phyloP scores from a whole-genome alignment of 768 basidiomycete species.

The Tulasnella sp. region DNA sequence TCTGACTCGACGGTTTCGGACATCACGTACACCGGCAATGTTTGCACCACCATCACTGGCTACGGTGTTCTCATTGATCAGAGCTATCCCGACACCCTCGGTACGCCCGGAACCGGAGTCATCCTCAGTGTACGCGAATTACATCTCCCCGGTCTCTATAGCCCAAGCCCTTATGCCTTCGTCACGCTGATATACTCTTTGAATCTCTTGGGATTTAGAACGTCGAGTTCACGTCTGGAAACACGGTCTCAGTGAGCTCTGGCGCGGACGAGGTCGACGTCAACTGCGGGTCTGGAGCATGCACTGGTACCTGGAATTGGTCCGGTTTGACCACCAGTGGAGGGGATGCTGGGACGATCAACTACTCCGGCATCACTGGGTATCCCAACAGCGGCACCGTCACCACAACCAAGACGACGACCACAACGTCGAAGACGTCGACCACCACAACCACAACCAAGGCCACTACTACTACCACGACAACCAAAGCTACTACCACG shows the following conservation, averaged over 20 bases:
- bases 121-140: constrained; percentile 37
- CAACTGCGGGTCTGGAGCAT: constrained; percentile 44
- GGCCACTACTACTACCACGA: no score
- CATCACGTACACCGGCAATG: constrained; percentile 31
- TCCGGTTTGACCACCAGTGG: constrained; percentile 35
- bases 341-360: constrained; percentile 31
- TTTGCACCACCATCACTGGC: constrained; percentile 34
- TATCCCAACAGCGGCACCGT: constrained; percentile 15
- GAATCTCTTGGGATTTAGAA: not conserved
- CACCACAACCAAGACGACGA: not conserved
- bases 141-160: not conserved
- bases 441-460: no score
- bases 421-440: no score
- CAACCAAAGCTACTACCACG: no score
- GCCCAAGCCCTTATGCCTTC: not conserved
- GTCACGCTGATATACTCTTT: not conserved
- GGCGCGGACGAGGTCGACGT: constrained; percentile 39
- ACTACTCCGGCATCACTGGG: constrained; percentile 21
- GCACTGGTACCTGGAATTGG: constrained; percentile 46
- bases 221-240: constrained; percentile 25
- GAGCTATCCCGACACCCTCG: constrained; percentile 46
- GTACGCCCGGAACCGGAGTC: constrained; percentile 46
- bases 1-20: constrained; percentile 20
- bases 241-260: constrained; percentile 33
- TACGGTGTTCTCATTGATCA: constrained; percentile 56